phyloP scores from a whole-genome alignment of 1,139 yeast genomes.

The Diutina neorugosa region DNA sequence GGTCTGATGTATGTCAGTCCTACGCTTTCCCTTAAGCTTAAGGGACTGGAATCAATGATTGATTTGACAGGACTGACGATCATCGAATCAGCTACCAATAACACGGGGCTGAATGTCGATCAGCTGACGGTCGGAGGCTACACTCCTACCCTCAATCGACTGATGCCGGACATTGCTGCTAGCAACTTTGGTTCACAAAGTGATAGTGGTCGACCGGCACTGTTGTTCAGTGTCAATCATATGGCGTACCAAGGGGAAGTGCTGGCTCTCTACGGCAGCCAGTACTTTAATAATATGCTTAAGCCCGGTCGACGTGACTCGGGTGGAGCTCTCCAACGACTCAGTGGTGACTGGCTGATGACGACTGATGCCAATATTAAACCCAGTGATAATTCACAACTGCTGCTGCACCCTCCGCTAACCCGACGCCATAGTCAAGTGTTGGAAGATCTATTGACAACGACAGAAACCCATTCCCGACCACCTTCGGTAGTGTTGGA shows the following conservation, averaged over 20 bases:
- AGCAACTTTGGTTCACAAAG: background rate
- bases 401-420: background rate
- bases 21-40: constrained; percentile 13
- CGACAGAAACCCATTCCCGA: constrained; percentile 4
- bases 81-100: background rate
- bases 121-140: background rate
- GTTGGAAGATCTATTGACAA: background rate
- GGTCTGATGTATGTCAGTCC: constrained; percentile 28
- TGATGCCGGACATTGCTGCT: background rate
- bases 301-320: background rate
- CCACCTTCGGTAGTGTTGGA: constrained; percentile 9
- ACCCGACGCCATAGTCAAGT: background rate
- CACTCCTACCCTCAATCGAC: background rate
- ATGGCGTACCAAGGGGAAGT: background rate
- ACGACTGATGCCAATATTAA: background rate
- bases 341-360: background rate
- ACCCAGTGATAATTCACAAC: background rate
- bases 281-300: background rate
- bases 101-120: background rate
- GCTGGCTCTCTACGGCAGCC: background rate
- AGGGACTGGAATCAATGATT: background rate
- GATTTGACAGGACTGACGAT: background rate
- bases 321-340: background rate
- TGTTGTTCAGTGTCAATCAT: background rate
- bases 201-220: background rate